Base-by-base conservation (phyloP, 495 filamentous ascomycete species). In the Aspergillus bridgeri region DNA sequence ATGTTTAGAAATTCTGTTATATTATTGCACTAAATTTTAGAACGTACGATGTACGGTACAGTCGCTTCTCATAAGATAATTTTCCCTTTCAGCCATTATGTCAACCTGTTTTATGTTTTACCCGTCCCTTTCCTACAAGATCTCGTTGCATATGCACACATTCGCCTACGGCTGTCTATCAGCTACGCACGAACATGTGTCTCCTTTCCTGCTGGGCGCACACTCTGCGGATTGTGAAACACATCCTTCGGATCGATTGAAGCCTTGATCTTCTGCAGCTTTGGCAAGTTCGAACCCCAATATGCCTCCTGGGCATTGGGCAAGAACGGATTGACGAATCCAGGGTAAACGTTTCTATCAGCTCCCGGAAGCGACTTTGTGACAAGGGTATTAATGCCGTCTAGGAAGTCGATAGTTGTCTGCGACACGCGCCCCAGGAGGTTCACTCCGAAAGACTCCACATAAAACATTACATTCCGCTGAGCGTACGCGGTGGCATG, bases 261-360 rank as follows among this genome's bases (percentile, higher is more conserved):
- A 0, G 71, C 66, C 74, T 88, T 88, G 49, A 88, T 74, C 43
- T 69, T 51, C 65, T 79, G 65, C 47, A 88, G 65, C 33, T 69
- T 69, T 6, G 68, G 68, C n/a, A 85, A 66, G 58, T 81, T 86
- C 5, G 67, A 49, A 0, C 80, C 72, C 75, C 79, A 88, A 59
- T 88, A 92, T 0, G 81, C 77, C 23, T 76, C 64, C 25, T 64
- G 70, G 0, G 65, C 61, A 43, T 81, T 58, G 19, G 62, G 64
- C 56, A 89, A 60, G 4, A 66, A 70, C 1, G 85, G 83, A 67
- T 92, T 89, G 5, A 90, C 81, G 62, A 90, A 90, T 20, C 89
- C 89, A 0, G 87, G 78, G 68, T 92, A 92, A 0, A 83, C 69
- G 8, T 69, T 68, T 49, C 70, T 65, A 21, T 54, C 53, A 7